Evolutionary conservation across 352 stramenopile species (phyloP).

Genomic region (Plasmopara muralis): DNA sequence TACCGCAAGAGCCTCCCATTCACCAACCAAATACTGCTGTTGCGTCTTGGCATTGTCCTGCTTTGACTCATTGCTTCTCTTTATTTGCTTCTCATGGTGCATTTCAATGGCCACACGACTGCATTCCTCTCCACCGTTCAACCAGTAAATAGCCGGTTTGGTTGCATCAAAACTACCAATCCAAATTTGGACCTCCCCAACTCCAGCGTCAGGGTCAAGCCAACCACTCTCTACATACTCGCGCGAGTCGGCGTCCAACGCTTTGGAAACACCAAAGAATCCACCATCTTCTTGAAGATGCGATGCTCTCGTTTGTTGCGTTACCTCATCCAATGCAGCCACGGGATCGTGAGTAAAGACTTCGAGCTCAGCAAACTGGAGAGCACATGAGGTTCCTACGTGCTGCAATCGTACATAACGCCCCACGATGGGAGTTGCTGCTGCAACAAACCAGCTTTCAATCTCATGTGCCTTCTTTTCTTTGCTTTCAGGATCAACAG

Average conservation of each 20-base stretch:
- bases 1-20: slow-evolving; percentile 26
- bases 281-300: slow-evolving; percentile 34
- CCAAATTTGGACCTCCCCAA: slow-evolving; percentile 48
- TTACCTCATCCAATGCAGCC: neutral
- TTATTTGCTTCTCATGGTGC: slow-evolving; percentile 19
- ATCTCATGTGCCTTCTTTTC: neutral
- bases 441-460: neutral
- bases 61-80: slow-evolving; percentile 3
- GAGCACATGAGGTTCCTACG: slow-evolving; percentile 24
- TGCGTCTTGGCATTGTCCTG: neutral
- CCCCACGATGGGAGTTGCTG: slow-evolving; percentile 13
- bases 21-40: slow-evolving; percentile 7
- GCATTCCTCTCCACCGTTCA: slow-evolving; percentile 10
- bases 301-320: neutral
- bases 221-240: slow-evolving; percentile 58
- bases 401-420: slow-evolving; percentile 62
- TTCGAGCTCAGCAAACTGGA: slow-evolving; percentile 69
- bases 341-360: slow-evolving; percentile 29
- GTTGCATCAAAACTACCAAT: slow-evolving; percentile 56
- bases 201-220: slow-evolving; percentile 35
- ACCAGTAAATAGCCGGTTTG: slow-evolving; percentile 50
- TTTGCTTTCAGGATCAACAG: neutral
- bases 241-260: slow-evolving; percentile 30
- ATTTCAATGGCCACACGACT: slow-evolving; percentile 23
- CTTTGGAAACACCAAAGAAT: slow-evolving; percentile 46